Evolutionary conservation across 2,329 filamentous ascomycete genomes (phyloP).

Genomic region (Chaetomium sp.): DNA sequence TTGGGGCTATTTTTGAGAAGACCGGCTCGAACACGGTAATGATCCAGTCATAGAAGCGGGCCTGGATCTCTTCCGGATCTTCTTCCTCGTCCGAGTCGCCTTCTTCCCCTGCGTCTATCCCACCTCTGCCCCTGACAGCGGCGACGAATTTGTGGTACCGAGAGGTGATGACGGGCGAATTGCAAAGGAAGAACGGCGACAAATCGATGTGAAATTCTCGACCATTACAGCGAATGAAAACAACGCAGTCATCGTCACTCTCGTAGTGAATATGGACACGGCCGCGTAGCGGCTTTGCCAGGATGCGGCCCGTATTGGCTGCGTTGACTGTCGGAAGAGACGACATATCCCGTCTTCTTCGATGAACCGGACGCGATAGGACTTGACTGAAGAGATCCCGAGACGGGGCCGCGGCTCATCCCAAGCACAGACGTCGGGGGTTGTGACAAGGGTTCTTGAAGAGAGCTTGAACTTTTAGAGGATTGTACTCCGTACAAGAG

Average conservation of each 20-base stretch:
- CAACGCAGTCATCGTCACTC: conserved; percentile 24
- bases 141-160: conserved; percentile 26
- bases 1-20: conserved; percentile 25
- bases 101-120: conserved; percentile 1
- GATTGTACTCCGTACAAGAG: too few species aligned
- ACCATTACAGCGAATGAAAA: conserved; percentile 29
- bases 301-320: conserved; percentile 20
- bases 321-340: conserved; percentile 15
- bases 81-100: conserved; percentile 11
- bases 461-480: too few species aligned
- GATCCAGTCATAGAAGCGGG: conserved; percentile 25
- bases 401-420: too few species aligned
- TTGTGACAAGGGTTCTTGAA: too few species aligned
- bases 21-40: conserved; percentile 24
- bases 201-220: conserved; percentile 24
- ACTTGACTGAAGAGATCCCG: too few species aligned
- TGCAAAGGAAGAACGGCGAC: conserved; percentile 25
- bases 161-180: conserved; percentile 23
- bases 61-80: conserved; percentile 22
- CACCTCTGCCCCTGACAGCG: conserved; percentile 14
- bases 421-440: too few species aligned
- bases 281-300: conserved; percentile 19
- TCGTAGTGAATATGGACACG: conserved; percentile 19
- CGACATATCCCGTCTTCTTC: conserved; percentile 11
- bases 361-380: conserved; percentile 9